phyloP scores from a whole-genome alignment of 129 eudicot genomes.

The Helichrysum umbraculigerum region DNA sequence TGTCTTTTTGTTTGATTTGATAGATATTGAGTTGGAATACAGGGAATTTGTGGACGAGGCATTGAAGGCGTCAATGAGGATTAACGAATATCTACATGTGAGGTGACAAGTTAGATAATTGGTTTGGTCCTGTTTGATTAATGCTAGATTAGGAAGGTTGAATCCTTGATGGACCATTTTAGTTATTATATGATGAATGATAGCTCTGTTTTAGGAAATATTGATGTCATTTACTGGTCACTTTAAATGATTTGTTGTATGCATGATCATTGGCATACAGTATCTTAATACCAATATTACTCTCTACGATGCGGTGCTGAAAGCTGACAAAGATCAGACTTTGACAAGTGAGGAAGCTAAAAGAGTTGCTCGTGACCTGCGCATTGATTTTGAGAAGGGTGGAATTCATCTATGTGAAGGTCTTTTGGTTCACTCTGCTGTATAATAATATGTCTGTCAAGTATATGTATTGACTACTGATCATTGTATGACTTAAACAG shows the following conservation, averaged over 20 bases:
- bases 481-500: conserved; percentile 39
- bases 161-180: too few species aligned
- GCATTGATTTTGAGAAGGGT: conserved; percentile 93
- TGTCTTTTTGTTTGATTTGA: not conserved
- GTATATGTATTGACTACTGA: conserved; percentile 12
- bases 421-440: conserved; percentile 30
- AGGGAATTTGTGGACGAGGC: conserved; percentile 91
- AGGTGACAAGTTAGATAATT: conserved; percentile 63
- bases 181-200: not conserved
- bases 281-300: conserved; percentile 70
- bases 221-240: conserved; percentile 3
- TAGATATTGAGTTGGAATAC: conserved; percentile 20
- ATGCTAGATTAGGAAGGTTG: not conserved
- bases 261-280: conserved; percentile 43
- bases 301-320: conserved; percentile 75
- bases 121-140: conserved; percentile 4
- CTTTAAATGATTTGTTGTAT: conserved; percentile 23
- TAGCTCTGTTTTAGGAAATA: not conserved
- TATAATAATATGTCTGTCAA: conserved; percentile 11
- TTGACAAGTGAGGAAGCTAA: conserved; percentile 62
- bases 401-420: conserved; percentile 89
- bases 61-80: conserved; percentile 69
- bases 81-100: conserved; percentile 92
- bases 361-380: conserved; percentile 66
- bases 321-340: conserved; percentile 68